Evolutionary conservation across 441 rosid genomes (phyloP).

Genomic region (Adansonia madagascariensis): DNA sequence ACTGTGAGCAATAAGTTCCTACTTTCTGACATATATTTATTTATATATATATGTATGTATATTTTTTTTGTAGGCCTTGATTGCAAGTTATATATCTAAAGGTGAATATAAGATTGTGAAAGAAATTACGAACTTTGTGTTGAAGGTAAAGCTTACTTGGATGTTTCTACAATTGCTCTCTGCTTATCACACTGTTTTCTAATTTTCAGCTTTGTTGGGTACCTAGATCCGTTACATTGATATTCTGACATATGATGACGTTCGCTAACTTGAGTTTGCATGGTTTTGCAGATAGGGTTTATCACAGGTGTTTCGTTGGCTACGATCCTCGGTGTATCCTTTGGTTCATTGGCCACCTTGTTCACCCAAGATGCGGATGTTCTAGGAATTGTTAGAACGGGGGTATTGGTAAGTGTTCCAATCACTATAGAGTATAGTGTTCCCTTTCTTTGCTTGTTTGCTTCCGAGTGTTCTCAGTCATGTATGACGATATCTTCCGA

Average conservation of each 20-base stretch:
- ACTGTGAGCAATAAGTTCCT: not conserved
- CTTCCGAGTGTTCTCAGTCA: not conserved
- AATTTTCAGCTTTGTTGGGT: not conserved
- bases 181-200: not conserved
- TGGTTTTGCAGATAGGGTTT: conserved; percentile 73
- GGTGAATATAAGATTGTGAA: conserved; percentile 67
- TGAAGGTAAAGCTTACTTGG: conserved; percentile 55
- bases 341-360: conserved; percentile 68
- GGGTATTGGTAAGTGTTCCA: conserved; percentile 62
- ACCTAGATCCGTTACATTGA: conserved; percentile 4
- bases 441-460: not conserved
- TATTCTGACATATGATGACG: not conserved
- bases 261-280: conserved; percentile 20
- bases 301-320: conserved; percentile 71
- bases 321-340: conserved; percentile 67
- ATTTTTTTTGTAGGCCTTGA: conserved; percentile 55
- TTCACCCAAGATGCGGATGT: conserved; percentile 85
- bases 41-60: too few relatives aligned
- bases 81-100: conserved; percentile 79
- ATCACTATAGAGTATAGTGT: conserved; percentile 6
- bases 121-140: conserved; percentile 69
- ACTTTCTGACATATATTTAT: conserved; percentile 27
- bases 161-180: conserved; percentile 18
- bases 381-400: conserved; percentile 73
- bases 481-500: conserved; percentile 7